phyloP scores from a whole-genome alignment of 164 flowering plant genomes.

The Piper betle region DNA sequence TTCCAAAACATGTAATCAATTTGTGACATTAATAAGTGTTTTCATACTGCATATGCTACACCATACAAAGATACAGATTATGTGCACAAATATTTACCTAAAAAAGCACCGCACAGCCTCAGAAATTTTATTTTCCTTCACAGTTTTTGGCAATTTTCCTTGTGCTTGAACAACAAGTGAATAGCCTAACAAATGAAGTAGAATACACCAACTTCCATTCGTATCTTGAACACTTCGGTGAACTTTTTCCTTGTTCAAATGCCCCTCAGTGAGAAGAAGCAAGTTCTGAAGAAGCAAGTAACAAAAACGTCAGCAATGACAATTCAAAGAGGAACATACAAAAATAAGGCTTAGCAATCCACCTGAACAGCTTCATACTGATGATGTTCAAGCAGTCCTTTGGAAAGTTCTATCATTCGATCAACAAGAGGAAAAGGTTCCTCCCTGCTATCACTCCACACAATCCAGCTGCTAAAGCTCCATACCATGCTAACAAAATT shows the following conservation, averaged over 20 bases:
- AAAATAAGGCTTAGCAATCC: neutral
- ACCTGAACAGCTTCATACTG: slow-evolving; percentile 93
- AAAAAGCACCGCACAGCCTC: slow-evolving; percentile 91
- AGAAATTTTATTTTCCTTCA: slow-evolving; percentile 46
- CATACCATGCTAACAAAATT: slow-evolving; percentile 22
- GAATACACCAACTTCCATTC: slow-evolving; percentile 46
- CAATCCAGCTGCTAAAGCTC: slow-evolving; percentile 63
- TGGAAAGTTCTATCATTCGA: slow-evolving; percentile 49
- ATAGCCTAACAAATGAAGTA: slow-evolving; percentile 82
- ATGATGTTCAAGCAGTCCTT: slow-evolving; percentile 51
- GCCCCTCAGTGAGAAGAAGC: slow-evolving; percentile 42
- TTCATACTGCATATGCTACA: no score
- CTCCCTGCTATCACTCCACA: slow-evolving; percentile 48
- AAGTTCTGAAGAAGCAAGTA: slow-evolving; percentile 29
- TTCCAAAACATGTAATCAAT: neutral
- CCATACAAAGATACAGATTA: neutral
- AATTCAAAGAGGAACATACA: neutral
- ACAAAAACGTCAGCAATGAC: neutral
- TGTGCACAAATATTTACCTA: slow-evolving; percentile 34
- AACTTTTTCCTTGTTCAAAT: slow-evolving; percentile 47
- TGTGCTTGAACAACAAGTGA: slow-evolving; percentile 72
- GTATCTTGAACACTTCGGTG: slow-evolving; percentile 42
- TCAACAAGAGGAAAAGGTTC: slow-evolving; percentile 39
- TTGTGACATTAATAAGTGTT: no score
- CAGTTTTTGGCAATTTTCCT: slow-evolving; percentile 28